A percentile compares a stretch with the other conserved stretches of the same genome.
Conservation (phyloP, 345 rosid genomes). For the Nephelium lappaceum region DNA sequence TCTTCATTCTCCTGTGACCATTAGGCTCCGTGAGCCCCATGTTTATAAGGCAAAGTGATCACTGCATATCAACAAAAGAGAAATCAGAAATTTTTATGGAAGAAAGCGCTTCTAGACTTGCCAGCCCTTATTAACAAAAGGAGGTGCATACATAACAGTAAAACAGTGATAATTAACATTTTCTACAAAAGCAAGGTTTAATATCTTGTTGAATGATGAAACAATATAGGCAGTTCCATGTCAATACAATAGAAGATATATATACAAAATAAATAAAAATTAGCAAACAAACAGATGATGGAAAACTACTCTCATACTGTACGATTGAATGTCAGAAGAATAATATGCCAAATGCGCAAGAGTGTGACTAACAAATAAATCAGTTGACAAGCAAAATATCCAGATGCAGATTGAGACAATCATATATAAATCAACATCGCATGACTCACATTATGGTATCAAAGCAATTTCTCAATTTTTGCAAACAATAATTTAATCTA, state of each 20-base stretch:
- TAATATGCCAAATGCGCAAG: no score
- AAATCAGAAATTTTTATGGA: not conserved
- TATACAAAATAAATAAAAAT: no score
- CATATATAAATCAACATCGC: not conserved
- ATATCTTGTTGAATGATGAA: not conserved
- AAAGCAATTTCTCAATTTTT: not conserved
- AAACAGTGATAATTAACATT: not conserved
- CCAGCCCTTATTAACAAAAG: not conserved
- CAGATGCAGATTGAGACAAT: no score
- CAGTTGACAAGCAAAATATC: no score
- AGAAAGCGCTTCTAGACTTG: not conserved
- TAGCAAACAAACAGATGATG: no score
- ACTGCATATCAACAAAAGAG: conserved; percentile 29
- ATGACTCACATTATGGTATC: not conserved
- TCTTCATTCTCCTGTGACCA: conserved; percentile 57
- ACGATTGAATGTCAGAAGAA: no score
- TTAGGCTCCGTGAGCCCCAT: conserved; percentile 53
- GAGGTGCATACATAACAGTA: not conserved
- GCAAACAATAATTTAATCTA: not conserved
- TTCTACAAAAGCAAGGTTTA: not conserved
- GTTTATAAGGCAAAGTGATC: conserved; percentile 22
- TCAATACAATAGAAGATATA: not conserved
- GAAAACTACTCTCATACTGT: not conserved
- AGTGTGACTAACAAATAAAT: no score
- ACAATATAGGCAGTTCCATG: not conserved